Base-by-base conservation (phyloP, 78 protist genomes). In the Polysphondylium violaceum region DNA sequence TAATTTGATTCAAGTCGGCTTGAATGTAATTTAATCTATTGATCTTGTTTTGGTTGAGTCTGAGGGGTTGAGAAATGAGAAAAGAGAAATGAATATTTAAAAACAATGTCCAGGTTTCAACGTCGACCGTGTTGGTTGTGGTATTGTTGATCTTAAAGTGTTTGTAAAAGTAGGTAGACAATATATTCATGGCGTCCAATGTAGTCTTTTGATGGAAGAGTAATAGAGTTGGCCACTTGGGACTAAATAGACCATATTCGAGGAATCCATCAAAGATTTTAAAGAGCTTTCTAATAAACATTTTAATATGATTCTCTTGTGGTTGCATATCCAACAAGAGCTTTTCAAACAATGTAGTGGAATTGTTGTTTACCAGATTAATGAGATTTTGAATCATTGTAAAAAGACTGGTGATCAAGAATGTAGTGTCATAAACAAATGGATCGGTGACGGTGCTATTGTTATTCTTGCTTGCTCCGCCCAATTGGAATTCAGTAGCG, bases 191-290 rank as follows among this genome's bases (percentile, higher is more conserved):
- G n/a, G 25, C 31, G 4, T 17, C 29, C 7, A 74, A 12, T 1
- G 83, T 74, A 12, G 56, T 53, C 16, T 56, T 29, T n/a, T 59
- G 65, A 35, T 83, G 91, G 58, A 83, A 40, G 11, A 83, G 44
- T 38, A 47, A 31, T 33, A 83, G 64, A 0, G 91, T 44, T 44
- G 73, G 79, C 81, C 77, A 83, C 19, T 27, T 31, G 4, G 23
- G n/a, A 0, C 61, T n/a, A 40, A 29, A 83, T 8, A 69, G 56
- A 1, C 43, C 44, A 21, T 65, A 29, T 2, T 43, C 19, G 38
- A 83, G 9, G 33, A 35, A 59, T 29, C 72, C 79, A 6, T 83
- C 91, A n/a, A 83, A 27, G 2, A 83, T 31, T 23, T 47, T 72
- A 9, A 83, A 41, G 25, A 59, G 8, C 19, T 56, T 50, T 71